Evolutionary conservation across 805 yeast species (phyloP).

Genomic region (Starmerella khaoyaiensis): DNA sequence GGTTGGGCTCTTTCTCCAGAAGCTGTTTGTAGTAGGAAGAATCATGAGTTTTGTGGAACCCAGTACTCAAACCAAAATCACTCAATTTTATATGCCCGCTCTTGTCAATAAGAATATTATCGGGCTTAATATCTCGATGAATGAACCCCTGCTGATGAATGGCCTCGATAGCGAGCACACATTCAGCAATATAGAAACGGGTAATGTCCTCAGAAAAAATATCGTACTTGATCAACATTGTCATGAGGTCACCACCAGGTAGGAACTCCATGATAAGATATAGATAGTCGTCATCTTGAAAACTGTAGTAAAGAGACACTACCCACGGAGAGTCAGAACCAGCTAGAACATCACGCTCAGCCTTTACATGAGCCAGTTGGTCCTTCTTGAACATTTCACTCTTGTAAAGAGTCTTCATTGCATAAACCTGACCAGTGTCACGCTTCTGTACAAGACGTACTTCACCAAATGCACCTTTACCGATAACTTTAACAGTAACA

Average conservation of each 20-base stretch:
- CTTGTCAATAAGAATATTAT: constrained; percentile 78
- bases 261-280: constrained; percentile 71
- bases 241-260: constrained; percentile 84
- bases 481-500: constrained; percentile 76
- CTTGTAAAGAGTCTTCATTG: constrained; percentile 84
- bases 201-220: constrained; percentile 81
- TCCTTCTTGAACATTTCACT: constrained; percentile 91
- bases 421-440: constrained; percentile 84
- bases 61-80: constrained; percentile 76
- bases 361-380: constrained; percentile 88
- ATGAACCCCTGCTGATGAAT: constrained; percentile 86
- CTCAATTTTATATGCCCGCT: constrained; percentile 55
- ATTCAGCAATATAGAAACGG: constrained; percentile 88
- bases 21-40: constrained; percentile 72
- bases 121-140: constrained; percentile 95
- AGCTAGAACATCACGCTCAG: constrained; percentile 90
- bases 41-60: constrained; percentile 91
- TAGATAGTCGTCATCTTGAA: constrained; percentile 63
- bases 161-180: constrained; percentile 89
- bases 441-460: constrained; percentile 86
- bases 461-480: constrained; percentile 97
- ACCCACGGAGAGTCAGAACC: constrained; percentile 85
- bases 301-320: constrained; percentile 66
- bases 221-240: constrained; percentile 91
- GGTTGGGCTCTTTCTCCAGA: constrained; percentile 45